Base-by-base conservation (phyloP, 176 grass and related monocot species). In the Raddia guianensis region DNA sequence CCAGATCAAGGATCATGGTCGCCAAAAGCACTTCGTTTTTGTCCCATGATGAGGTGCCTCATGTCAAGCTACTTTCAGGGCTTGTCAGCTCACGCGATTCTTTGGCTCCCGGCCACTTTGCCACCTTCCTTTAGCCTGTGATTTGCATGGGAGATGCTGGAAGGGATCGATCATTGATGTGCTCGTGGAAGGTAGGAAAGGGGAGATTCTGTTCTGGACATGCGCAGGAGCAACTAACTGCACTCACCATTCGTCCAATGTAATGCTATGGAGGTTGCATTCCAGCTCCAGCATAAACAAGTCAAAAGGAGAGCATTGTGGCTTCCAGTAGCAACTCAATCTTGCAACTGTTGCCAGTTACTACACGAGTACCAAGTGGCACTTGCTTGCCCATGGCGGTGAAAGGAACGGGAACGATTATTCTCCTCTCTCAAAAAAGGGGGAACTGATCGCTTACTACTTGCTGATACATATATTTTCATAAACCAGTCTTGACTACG, bases 121-220 rank as follows among this genome's bases (percentile, higher is more conserved):
- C 14, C 3, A 14, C 27, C 21, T 15, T 52, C 15, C 68, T 33
- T 52, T 9, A 21, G 27, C 5, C 12, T 33, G 21, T 72, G 13
- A 14, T 43, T 9, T 42, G 68, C 45, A 49, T 9, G 46, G 48
- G 7, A 50, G 32, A 27, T 33, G 68, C 4, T 15, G 6, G 1
- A 4, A 72, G 48, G 65, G 21, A 62, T 45, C 19, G 40, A 51
- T 9, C 47, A 34, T 14, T 18, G 14, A 6, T 16, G 69, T 35
- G 49, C 68, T 71, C 7, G 68, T 71, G 49, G 21, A 52, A 51
- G 21, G 69, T 52, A 27, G 69, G 48, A 72, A 51, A 72, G 13
- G 12, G 2, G 12, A 51, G 49, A 35, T 72, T 52, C 27, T 72
- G 14, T 53, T 53, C 69, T 53, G 15, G 68, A 9, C 47, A 71